Evolutionary conservation across 2,329 filamentous ascomycete species (phyloP).

Genomic region (Fusarium denticulatum): DNA sequence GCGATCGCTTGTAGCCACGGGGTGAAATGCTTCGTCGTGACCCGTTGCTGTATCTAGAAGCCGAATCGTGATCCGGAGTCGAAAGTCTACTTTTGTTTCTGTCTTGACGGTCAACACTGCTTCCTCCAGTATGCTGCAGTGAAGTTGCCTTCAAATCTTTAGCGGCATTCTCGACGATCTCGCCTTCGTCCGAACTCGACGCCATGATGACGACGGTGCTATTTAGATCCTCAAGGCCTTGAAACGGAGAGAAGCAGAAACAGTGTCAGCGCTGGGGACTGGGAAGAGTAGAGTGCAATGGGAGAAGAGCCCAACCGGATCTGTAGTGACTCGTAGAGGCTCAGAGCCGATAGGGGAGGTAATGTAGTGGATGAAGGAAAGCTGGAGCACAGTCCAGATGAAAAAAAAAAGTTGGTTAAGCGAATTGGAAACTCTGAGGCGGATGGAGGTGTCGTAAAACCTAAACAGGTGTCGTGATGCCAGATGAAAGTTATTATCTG

Average conservation of each 20-base stretch:
- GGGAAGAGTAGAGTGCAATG: slow-evolving; percentile 41
- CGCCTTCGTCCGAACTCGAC: slow-evolving; percentile 83
- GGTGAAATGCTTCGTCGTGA: slow-evolving; percentile 67
- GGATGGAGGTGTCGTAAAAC: slow-evolving; percentile 3
- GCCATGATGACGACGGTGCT: slow-evolving; percentile 48
- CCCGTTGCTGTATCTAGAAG: slow-evolving; percentile 54
- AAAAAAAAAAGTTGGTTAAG: background rate
- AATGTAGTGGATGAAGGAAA: slow-evolving; percentile 7
- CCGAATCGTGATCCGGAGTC: slow-evolving; percentile 64
- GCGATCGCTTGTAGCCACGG: slow-evolving; percentile 72
- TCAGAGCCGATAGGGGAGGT: slow-evolving; percentile 42
- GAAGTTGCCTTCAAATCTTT: slow-evolving; percentile 83
- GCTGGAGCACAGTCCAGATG: slow-evolving; percentile 17
- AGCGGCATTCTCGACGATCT: slow-evolving; percentile 80
- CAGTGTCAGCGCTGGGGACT: slow-evolving; percentile 52
- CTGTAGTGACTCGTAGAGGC: slow-evolving; percentile 51
- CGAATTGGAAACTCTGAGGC: background rate
- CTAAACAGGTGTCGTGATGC: background rate
- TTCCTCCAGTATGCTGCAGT: slow-evolving; percentile 78
- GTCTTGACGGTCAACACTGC: slow-evolving; percentile 90
- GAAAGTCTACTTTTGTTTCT: slow-evolving; percentile 75
- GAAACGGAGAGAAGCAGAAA: slow-evolving; percentile 33
- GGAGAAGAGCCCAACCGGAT: slow-evolving; percentile 57
- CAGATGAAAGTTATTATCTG: slow-evolving; percentile 10
- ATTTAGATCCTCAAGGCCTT: slow-evolving; percentile 32